A percentile compares a stretch with the other conserved stretches of the same genome.
Conservation (phyloP, 2,329 filamentous ascomycete species). For the Fusarium goolgardi region DNA sequence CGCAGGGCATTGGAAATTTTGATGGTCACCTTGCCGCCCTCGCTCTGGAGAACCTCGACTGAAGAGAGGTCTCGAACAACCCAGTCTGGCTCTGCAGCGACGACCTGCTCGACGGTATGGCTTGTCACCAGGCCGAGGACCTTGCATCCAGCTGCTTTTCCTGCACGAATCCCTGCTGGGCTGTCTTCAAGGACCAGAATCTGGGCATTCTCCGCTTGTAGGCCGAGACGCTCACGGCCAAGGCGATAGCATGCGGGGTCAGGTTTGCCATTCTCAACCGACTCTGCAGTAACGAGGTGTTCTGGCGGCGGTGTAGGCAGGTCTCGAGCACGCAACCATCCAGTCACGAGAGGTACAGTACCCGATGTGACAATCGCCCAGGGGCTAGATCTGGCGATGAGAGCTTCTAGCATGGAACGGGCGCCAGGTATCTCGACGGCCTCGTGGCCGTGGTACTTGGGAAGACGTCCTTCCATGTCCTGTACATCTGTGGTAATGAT, state of each 20-base stretch:
- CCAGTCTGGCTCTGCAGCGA: slow-evolving; percentile 85
- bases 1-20: slow-evolving; percentile 73
- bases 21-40: slow-evolving; percentile 70
- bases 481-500: slow-evolving; percentile 71
- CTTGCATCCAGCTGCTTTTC: slow-evolving; percentile 86
- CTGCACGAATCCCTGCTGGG: slow-evolving; percentile 83
- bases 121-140: slow-evolving; percentile 89
- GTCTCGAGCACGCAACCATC: slow-evolving; percentile 76
- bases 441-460: slow-evolving; percentile 78
- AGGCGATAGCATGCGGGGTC: slow-evolving; percentile 80
- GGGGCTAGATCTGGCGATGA: slow-evolving; percentile 71
- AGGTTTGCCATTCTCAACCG: slow-evolving; percentile 79
- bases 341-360: slow-evolving; percentile 73
- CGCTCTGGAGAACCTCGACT: slow-evolving; percentile 70
- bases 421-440: slow-evolving; percentile 89
- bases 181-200: slow-evolving; percentile 90
- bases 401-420: slow-evolving; percentile 72
- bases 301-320: slow-evolving; percentile 68
- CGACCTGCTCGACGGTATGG: slow-evolving; percentile 78
- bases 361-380: slow-evolving; percentile 92
- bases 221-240: slow-evolving; percentile 70
- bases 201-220: slow-evolving; percentile 59
- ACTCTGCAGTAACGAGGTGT: slow-evolving; percentile 79
- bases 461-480: slow-evolving; percentile 81
- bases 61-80: slow-evolving; percentile 83